Base-by-base conservation (phyloP, 257 asterid species). In the Nicotiana tabacum region DNA sequence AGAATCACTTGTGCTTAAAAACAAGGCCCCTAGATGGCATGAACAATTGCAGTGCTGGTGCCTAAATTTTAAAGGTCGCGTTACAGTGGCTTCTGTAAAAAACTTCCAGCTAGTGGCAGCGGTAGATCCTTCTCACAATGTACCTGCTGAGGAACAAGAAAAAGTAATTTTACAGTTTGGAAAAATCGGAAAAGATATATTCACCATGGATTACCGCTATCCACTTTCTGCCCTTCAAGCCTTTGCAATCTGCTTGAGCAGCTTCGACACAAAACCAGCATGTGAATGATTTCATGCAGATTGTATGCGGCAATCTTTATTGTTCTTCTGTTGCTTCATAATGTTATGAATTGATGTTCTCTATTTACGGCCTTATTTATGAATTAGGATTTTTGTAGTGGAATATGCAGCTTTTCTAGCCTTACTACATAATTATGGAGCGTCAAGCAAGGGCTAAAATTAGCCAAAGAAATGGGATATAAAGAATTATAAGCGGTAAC, bases 1-100 rank as follows among this genome's bases (percentile, higher is more conserved):
- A 24, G 77, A 46, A 2, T 72, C 79, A 24, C 61, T 72, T 21
- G 61, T 85, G 16, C 77, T 85, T 66, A 83, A 78, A 79, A 83
- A 83, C 74, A 85, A 85, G 69, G 66, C 82, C 30, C 85, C 88
- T 32, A 74, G 86, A 77, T 86, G 88, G 88, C 88, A 86, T 72
- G 88, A 86, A 62, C 88, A 86, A 82, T 8, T 86, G 66, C 86
- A 83, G 61, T 83, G 88, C 60, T 80, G 88, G 88, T 86, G 86
- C 81, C 79, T 83, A 65, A 83, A 86, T 51, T 85, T 85, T 57
- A 79, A 80, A 78, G 86, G 88, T 32, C 82, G 86, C 17, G 88
- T 85, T 72, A 86, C 86, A 16, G 88, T 86, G 56, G 86, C 88
- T 83, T 86, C 86, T 5, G 86, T 86, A 17, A 83, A 86, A 67